Evolutionary conservation across 148 eudicot genomes (phyloP).

Genomic region (Rhododendron kiyosumense): DNA sequence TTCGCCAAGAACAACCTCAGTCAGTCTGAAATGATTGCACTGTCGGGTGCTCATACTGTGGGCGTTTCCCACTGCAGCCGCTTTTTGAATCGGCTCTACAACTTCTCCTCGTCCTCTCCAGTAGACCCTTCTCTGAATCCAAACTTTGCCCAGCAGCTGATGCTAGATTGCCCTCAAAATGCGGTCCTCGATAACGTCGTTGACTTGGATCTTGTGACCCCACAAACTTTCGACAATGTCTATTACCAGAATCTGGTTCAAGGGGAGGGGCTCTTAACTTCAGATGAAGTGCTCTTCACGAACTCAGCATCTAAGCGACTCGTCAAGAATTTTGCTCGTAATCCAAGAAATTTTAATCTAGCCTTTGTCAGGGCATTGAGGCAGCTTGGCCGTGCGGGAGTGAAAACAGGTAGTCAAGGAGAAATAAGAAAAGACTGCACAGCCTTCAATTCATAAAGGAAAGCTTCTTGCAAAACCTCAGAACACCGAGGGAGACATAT

Average conservation of each 20-base stretch:
- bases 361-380: conserved; percentile 52
- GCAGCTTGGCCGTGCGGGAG: conserved; percentile 61
- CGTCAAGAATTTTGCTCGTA: conserved; percentile 46
- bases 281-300: conserved; percentile 54
- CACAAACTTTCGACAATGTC: conserved; percentile 42
- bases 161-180: conserved; percentile 37
- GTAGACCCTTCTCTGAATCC: conserved; percentile 57
- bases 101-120: conserved; percentile 35
- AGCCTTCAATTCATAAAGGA: conserved; percentile 43
- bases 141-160: conserved; percentile 45
- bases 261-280: conserved; percentile 56
- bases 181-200: conserved; percentile 31
- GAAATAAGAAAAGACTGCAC: conserved; percentile 65
- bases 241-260: conserved; percentile 53
- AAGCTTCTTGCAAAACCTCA: neutral
- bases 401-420: conserved; percentile 64
- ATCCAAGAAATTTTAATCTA: conserved; percentile 25
- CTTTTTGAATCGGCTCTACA: conserved; percentile 45
- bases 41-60: conserved; percentile 59
- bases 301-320: conserved; percentile 30
- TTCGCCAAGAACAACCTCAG: conserved; percentile 40
- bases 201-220: conserved; percentile 47
- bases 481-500: neutral
- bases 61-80: conserved; percentile 61
- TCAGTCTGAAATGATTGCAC: conserved; percentile 49